Evolutionary conservation across 768 basidiomycete genomes (phyloP).

Genomic region (Ramaria sp.): DNA sequence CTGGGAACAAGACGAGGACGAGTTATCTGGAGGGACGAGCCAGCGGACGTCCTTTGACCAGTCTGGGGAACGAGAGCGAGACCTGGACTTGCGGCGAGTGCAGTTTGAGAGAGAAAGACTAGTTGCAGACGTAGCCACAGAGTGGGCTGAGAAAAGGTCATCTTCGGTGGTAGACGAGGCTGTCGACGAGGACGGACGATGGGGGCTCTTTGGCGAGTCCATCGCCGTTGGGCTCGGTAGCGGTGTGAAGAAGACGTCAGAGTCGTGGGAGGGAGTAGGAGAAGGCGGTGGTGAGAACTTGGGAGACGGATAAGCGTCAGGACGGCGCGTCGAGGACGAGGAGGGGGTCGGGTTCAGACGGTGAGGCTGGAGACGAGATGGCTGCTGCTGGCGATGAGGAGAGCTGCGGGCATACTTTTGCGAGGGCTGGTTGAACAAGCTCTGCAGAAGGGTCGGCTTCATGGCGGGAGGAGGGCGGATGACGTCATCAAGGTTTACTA

Average conservation of each 20-base stretch:
- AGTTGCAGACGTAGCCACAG: conserved; percentile 10
- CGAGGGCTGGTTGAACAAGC: conserved; percentile 51
- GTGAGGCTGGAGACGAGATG: background rate
- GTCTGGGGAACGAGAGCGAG: conserved; percentile 22
- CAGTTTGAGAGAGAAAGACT: conserved; percentile 16
- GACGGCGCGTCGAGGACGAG: background rate
- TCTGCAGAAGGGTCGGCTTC: conserved; percentile 44
- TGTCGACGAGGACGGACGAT: conserved; percentile 22
- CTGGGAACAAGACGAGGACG: background rate
- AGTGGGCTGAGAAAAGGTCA: conserved; percentile 28
- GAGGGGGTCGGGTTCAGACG: background rate
- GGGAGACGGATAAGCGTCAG: background rate
- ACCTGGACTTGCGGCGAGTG: conserved; percentile 14
- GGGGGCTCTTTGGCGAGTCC: conserved; percentile 16
- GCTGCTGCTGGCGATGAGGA: conserved; percentile 13
- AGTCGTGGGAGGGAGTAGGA: conserved; percentile 11
- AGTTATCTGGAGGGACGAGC: conserved; percentile 33
- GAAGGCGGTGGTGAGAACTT: conserved; percentile 12
- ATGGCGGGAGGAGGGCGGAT: background rate
- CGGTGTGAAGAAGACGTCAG: conserved; percentile 11
- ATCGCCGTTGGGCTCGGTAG: conserved; percentile 18
- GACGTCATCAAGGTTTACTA: no score
- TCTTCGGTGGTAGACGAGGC: conserved; percentile 31
- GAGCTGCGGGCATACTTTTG: conserved; percentile 37
- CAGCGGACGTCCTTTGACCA: conserved; percentile 63